phyloP scores from a whole-genome alignment of 352 stramenopile species.

The Phytopythium helicoides region DNA sequence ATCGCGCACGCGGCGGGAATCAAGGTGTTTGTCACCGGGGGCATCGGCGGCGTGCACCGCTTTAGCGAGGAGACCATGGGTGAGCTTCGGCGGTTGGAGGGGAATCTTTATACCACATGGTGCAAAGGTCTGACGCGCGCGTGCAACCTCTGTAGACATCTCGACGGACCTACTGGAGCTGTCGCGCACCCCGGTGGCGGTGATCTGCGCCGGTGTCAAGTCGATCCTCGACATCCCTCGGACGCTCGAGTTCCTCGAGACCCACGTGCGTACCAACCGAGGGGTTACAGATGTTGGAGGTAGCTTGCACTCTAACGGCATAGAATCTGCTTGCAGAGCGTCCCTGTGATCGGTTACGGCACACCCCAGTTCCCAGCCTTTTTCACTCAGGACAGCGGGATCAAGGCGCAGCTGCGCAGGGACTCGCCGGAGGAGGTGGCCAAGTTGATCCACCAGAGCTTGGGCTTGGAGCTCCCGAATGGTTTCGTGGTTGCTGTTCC shows the following conservation, averaged over 20 bases:
- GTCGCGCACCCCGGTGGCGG: conserved; percentile 93
- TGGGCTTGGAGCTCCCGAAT: conserved; percentile 77
- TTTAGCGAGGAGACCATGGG: conserved; percentile 90
- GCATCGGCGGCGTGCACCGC: conserved; percentile 96
- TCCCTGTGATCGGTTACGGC: conserved; percentile 92
- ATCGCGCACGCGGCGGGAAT: conserved; percentile 94
- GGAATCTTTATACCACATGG: no score
- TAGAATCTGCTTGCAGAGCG: conserved; percentile 55
- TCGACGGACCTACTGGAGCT: conserved; percentile 97
- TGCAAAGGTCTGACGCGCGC: no score
- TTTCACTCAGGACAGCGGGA: conserved; percentile 93
- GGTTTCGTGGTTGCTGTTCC: conserved; percentile 87
- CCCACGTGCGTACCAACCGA: conserved; percentile 41
- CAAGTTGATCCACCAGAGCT: conserved; percentile 75
- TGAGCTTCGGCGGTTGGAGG: background rate
- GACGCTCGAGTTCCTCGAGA: conserved; percentile 98
- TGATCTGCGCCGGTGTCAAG: conserved; percentile 98
- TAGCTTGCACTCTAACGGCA: conserved; percentile 3
- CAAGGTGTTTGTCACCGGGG: conserved; percentile 97
- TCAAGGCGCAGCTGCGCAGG: conserved; percentile 80
- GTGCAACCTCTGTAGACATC: conserved; percentile 76
- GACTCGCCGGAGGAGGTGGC: conserved; percentile 89
- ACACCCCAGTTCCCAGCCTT: conserved; percentile 97
- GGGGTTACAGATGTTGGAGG: background rate
- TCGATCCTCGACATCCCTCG: conserved; percentile 97